Conservation (phyloP, 2,329 filamentous ascomycete species). For the Aspergillus neoniger region DNA sequence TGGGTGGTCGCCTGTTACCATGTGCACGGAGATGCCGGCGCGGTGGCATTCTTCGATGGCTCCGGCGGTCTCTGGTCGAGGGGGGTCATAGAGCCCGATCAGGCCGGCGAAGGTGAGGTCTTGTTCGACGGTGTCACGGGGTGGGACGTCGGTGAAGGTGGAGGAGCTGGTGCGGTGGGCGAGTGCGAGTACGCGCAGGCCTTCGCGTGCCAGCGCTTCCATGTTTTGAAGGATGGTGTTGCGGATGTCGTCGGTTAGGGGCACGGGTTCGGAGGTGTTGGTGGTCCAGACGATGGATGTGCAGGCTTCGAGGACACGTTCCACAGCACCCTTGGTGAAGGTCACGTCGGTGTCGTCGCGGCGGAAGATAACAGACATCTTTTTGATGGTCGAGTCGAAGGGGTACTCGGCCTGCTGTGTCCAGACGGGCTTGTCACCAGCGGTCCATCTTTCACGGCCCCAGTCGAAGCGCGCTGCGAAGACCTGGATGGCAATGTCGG, state of each 20-base stretch:
- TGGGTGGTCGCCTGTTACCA: slow-evolving; percentile 82
- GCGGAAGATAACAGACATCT: slow-evolving; percentile 71
- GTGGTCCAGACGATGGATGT: slow-evolving; percentile 51
- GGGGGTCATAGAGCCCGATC: slow-evolving; percentile 83
- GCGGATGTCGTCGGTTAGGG: slow-evolving; percentile 57
- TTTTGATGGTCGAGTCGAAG: slow-evolving; percentile 74
- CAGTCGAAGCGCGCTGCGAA: slow-evolving; percentile 70
- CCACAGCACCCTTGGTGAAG: slow-evolving; percentile 60
- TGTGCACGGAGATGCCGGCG: slow-evolving; percentile 77
- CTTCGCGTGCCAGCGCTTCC: slow-evolving; percentile 66
- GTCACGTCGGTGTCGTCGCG: slow-evolving; percentile 32
- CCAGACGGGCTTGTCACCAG: slow-evolving; percentile 56
- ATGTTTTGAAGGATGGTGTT: slow-evolving; percentile 66
- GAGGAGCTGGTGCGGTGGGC: slow-evolving; percentile 47
- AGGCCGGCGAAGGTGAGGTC: slow-evolving; percentile 76
- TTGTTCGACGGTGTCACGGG: slow-evolving; percentile 65
- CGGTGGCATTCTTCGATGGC: slow-evolving; percentile 70
- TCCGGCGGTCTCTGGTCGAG: slow-evolving; percentile 74
- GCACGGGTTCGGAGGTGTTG: slow-evolving; percentile 34
- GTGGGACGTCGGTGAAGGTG: slow-evolving; percentile 24
- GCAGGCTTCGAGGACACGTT: slow-evolving; percentile 67
- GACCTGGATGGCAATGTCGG: slow-evolving; percentile 74
- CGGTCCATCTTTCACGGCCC: slow-evolving; percentile 57
- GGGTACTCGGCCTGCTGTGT: slow-evolving; percentile 67
- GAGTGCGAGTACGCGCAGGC: slow-evolving; percentile 68